Conservation (phyloP, 257 asterid species). For the Penstemon newberryi region DNA sequence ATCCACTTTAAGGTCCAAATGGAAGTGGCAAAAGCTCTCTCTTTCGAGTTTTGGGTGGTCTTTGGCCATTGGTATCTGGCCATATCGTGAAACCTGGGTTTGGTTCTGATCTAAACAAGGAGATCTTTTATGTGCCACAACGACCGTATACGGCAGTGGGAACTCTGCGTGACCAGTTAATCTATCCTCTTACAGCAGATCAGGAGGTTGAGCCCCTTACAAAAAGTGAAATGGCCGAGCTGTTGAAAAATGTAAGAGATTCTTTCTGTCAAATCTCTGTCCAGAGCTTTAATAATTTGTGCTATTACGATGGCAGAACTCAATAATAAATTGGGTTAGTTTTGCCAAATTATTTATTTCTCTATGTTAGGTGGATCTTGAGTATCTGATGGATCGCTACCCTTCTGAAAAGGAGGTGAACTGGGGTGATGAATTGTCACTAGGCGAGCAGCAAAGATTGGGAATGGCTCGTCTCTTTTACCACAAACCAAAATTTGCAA, state of each 20-base stretch:
- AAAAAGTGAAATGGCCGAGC: constrained; percentile 81
- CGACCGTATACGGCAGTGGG: constrained; percentile 99
- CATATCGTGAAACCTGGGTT: constrained; percentile 95
- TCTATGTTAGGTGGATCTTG: constrained; percentile 83
- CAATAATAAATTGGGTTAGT: constrained; percentile 7
- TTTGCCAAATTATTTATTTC: constrained; percentile 15
- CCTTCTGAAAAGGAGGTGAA: constrained; percentile 94
- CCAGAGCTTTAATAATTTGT: constrained; percentile 1
- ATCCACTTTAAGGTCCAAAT: constrained; percentile 79
- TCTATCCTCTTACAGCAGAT: constrained; percentile 88
- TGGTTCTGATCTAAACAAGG: constrained; percentile 98
- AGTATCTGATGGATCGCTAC: constrained; percentile 90
- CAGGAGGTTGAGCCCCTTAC: constrained; percentile 84
- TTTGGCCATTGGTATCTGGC: constrained; percentile 97
- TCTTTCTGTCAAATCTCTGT: constrained; percentile 20
- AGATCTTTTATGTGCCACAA: constrained; percentile 98
- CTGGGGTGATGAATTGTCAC: constrained; percentile 97
- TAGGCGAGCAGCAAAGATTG: constrained; percentile 98
- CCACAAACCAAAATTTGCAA: constrained; percentile 97
- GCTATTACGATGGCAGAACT: constrained; percentile 12
- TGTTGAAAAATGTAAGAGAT: constrained; percentile 82
- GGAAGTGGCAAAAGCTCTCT: constrained; percentile 99
- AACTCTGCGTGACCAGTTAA: constrained; percentile 96
- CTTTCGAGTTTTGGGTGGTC: constrained; percentile 97
- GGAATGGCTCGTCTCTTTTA: constrained; percentile 99